Evolutionary conservation across 345 rosid genomes (phyloP).

Genomic region (Dimocarpus longan): DNA sequence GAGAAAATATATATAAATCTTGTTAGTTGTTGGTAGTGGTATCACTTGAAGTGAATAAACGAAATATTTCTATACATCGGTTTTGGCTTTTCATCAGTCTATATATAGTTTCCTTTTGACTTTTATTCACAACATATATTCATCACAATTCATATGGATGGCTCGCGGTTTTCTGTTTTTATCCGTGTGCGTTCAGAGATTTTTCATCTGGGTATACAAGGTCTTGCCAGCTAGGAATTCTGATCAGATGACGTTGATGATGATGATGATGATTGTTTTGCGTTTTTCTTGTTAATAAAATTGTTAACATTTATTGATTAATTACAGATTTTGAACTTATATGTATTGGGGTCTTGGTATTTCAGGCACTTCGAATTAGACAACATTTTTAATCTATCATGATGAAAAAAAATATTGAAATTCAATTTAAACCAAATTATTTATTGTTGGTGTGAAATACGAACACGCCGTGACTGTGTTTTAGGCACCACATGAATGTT

Average conservation of each 20-base stretch:
- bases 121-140: no score
- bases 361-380: no score
- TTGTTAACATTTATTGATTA: no score
- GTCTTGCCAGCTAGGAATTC: background rate
- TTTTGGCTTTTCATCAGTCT: no score
- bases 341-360: no score
- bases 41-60: no score
- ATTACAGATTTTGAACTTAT: no score
- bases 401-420: background rate
- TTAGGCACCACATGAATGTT: background rate
- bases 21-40: no score
- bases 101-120: background rate
- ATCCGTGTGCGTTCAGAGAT: background rate
- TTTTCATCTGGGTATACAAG: background rate
- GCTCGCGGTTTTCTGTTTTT: background rate
- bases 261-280: background rate
- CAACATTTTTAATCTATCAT: no score
- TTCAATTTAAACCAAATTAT: no score
- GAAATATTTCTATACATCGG: background rate
- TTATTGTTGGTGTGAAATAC: background rate
- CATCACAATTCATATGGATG: background rate
- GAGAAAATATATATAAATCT: no score
- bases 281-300: no score
- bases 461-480: background rate
- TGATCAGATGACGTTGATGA: background rate